Percentiles rank a stretch among this genome's conserved stretches.
These are phyloP conservation scores for Knufia fluminis DNA, from an alignment of 2,329 filamentous ascomycete species.

Conservation along the genomic window DNA sequence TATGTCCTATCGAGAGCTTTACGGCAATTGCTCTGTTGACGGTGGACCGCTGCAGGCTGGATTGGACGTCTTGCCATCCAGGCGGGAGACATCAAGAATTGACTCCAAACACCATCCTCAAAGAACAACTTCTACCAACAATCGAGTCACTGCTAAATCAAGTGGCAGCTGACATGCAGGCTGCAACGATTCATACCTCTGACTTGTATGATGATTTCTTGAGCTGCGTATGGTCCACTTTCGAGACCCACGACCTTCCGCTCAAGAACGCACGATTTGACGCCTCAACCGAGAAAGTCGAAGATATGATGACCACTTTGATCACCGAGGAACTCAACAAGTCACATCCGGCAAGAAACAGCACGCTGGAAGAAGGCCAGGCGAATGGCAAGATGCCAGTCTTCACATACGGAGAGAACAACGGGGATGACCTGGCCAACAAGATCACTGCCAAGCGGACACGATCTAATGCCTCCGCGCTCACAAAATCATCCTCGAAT, in stretches of 20 bases:
- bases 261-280: constrained; percentile 10
- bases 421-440: constrained; percentile 3
- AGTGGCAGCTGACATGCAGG: constrained; percentile 5
- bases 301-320: constrained; percentile 4
- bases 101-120: constrained; percentile 2
- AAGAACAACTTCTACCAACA: constrained; percentile 8
- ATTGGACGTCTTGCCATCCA: constrained; percentile 8
- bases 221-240: constrained; percentile 7
- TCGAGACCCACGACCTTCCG: constrained; percentile 9
- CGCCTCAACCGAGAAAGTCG: constrained; percentile 2
- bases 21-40: constrained; percentile 8
- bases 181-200: constrained; percentile 7
- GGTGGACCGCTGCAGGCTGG: constrained; percentile 6
- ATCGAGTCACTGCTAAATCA: constrained; percentile 8
- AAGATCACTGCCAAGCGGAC: constrained; percentile 10
- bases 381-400: constrained; percentile 1
- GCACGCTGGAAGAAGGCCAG: neutral
- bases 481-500: constrained; percentile 2
- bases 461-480: constrained; percentile 2
- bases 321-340: constrained; percentile 1
- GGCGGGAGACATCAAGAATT: constrained; percentile 8
- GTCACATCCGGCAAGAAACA: constrained; percentile 1
- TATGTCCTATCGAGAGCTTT: constrained; percentile 8
- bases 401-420: constrained; percentile 5
- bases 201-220: constrained; percentile 9